Percentiles rank a stretch among this genome's conserved stretches.
Conservation (phyloP, 2,329 filamentous ascomycete species). For the Oidium heveae region DNA sequence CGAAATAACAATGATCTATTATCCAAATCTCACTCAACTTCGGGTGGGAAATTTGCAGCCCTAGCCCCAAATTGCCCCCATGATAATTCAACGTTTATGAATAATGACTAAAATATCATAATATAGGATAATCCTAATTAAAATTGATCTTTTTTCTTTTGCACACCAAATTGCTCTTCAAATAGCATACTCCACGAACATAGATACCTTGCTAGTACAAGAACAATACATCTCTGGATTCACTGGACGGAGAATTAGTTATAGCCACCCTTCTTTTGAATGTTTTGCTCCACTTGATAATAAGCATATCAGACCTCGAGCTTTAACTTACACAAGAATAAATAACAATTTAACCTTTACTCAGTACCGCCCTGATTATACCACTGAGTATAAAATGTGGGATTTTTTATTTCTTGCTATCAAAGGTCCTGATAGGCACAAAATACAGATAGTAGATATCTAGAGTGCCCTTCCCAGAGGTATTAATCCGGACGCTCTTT, state of each 20-base stretch:
- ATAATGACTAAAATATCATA: not conserved
- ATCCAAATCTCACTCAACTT: too few relatives aligned
- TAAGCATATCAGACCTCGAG: not conserved
- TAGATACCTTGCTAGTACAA: slow-evolving; percentile 1
- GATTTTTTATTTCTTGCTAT: not conserved
- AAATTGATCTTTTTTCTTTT: not conserved
- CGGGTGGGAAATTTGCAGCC: too few relatives aligned
- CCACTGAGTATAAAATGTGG: not conserved
- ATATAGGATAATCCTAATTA: not conserved
- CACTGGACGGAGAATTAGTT: not conserved
- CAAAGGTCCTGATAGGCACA: not conserved
- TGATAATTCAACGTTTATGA: too few relatives aligned
- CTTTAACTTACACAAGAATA: not conserved
- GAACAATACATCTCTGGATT: not conserved
- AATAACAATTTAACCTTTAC: not conserved
- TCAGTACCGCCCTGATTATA: not conserved
- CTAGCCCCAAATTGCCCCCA: not conserved
- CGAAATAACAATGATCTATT: not conserved
- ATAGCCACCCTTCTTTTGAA: not conserved
- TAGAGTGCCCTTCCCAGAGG: too few relatives aligned
- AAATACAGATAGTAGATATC: too few relatives aligned
- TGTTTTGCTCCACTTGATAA: not conserved
- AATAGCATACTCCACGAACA: not conserved
- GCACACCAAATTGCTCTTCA: too few relatives aligned
- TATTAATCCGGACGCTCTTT: not conserved